Evolutionary conservation across 2,329 filamentous ascomycete genomes (phyloP), one percentile per base, ranked within the genome.

Genomic region (Cryphonectria carpinicola): DNA sequence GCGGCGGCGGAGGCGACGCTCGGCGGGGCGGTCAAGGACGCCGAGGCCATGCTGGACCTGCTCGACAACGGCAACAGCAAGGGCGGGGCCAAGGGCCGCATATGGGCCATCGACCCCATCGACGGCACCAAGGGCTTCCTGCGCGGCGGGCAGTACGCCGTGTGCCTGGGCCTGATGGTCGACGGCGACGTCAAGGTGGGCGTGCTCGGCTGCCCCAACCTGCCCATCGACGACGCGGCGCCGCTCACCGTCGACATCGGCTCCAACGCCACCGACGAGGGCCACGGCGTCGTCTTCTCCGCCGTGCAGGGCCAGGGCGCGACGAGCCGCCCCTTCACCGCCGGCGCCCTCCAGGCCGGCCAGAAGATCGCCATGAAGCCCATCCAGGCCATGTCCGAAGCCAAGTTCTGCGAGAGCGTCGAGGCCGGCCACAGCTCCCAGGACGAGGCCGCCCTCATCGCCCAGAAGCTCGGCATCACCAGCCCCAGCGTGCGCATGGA

Each of bases 111-210:
- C 70, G 96, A 99, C 81, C 96, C 96, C 71, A 98, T 99, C 73
- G 96, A 99, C 81, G 96, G 96, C 75, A 99, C 96, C 68, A 97
- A 98, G 84, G 97, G 96, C 41, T 99, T 99, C 84, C 85, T 99
- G 72, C 89, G 97, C 73, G 96, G 96, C 67, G 97, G 95, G 54
- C 96, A 99, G 84, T 99, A 99, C 80, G 97, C 96, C 69, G 94
- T 99, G 68, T 98, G 95, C 79, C 88, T 99, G 6, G 96, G 89
- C 49, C 86, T 99, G 76, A 92, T 99, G 83, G 93, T 97, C 39
- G 94, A 98, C 78, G 96, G 95, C 67, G 90, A 97, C 76, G 94
- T 98, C 77, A 94, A 95, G 80, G 93, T 98, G 73, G 96, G 96
- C 75, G 96, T 97, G 62, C 88, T 99, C 70, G 97, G 94, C 73